Percentiles rank a stretch among this genome's conserved stretches.
Evolutionary conservation across 306 rosid genomes (phyloP).

Genomic region (Ammopiptanthus mongolicus): DNA sequence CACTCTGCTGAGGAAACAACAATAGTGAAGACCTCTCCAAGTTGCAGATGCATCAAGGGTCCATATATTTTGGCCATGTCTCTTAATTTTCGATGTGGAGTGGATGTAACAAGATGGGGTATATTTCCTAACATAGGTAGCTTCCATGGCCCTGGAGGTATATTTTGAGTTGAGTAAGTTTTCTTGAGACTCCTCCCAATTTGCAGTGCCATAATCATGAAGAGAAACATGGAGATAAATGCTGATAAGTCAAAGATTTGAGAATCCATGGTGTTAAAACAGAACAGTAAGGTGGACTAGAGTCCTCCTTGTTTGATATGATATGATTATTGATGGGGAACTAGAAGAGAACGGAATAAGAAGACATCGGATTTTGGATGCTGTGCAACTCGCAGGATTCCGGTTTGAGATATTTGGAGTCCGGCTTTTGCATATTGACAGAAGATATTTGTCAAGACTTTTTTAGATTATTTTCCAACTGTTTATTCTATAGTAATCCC

Average conservation of each 20-base stretch:
- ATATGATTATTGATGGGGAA: neutral
- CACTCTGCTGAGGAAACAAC: slow-evolving; percentile 37
- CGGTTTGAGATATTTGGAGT: too few species aligned
- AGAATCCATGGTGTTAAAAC: neutral
- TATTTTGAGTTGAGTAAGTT: neutral
- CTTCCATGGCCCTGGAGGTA: slow-evolving; percentile 10
- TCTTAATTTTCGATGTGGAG: slow-evolving; percentile 28
- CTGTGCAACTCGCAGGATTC: too few species aligned
- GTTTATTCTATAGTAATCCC: too few species aligned
- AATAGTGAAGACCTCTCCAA: slow-evolving; percentile 30
- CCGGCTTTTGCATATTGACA: too few species aligned
- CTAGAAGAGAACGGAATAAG: too few species aligned
- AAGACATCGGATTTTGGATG: too few species aligned
- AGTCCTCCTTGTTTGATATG: neutral
- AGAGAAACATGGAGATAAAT: neutral
- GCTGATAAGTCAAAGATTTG: neutral
- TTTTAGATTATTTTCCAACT: too few species aligned
- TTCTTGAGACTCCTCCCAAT: neutral
- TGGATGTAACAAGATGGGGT: neutral
- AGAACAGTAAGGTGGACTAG: neutral
- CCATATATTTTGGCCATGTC: slow-evolving; percentile 30
- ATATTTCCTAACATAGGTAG: slow-evolving; percentile 14
- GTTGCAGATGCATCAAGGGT: slow-evolving; percentile 37
- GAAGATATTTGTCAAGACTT: too few species aligned
- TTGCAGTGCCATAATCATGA: neutral